phyloP scores from a whole-genome alignment of 2,329 filamentous ascomycete genomes.

The Cryphonectria carpinicola region DNA sequence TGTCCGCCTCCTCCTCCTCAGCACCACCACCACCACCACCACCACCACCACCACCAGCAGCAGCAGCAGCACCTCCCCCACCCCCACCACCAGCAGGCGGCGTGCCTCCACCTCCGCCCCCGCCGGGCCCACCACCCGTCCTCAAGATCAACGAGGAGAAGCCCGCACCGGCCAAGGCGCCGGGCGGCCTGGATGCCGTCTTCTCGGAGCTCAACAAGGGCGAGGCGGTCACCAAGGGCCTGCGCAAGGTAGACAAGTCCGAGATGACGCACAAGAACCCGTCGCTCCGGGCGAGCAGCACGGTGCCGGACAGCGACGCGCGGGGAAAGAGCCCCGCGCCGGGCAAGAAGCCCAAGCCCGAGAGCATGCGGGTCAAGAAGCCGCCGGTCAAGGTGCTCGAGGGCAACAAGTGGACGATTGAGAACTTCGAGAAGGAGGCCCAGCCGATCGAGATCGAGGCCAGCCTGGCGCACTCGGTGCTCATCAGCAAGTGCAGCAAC shows the following conservation, averaged over 20 bases:
- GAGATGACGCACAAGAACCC: conserved; percentile 99
- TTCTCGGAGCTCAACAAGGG: conserved; percentile 93
- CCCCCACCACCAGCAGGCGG: conserved; percentile 53
- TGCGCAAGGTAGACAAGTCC: conserved; percentile 92
- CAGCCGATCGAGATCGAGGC: conserved; percentile 81
- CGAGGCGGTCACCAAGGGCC: conserved; percentile 80
- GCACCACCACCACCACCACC: conserved; percentile 60
- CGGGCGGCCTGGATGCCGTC: conserved; percentile 76
- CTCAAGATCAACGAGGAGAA: conserved; percentile 57
- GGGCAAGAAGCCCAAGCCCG: conserved; percentile 83
- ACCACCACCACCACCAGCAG: conserved; percentile 37
- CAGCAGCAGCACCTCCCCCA: conserved; percentile 52
- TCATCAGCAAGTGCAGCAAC: conserved; percentile 91
- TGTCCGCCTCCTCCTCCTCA: conserved; percentile 52
- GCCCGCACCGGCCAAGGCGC: conserved; percentile 48
- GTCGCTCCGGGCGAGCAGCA: conserved; percentile 72
- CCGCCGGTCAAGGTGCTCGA: conserved; percentile 78
- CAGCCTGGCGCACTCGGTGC: conserved; percentile 81
- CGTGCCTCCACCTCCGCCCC: conserved; percentile 67
- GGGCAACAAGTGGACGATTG: conserved; percentile 93
- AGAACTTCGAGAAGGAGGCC: conserved; percentile 83
- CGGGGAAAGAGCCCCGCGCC: conserved; percentile 86
- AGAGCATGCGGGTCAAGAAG: conserved; percentile 84
- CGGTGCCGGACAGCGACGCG: conserved; percentile 64
- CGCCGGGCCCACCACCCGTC: conserved; percentile 70